Conservation (phyloP, 352 stramenopile genomes). For the Globisporangium parvum region DNA sequence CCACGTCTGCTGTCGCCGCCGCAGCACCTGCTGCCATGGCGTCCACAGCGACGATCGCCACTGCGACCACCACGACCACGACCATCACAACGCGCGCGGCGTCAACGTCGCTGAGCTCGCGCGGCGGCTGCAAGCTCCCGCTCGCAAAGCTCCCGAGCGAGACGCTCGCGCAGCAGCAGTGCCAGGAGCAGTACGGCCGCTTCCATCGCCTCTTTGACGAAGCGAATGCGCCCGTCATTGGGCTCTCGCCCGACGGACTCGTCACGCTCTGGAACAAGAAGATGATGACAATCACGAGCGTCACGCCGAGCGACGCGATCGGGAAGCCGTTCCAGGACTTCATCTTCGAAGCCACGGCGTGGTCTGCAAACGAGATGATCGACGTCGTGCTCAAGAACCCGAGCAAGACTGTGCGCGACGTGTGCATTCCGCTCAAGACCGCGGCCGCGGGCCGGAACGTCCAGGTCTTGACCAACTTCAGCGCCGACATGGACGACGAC, state of each 20-base stretch:
- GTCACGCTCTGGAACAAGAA: constrained; percentile 71
- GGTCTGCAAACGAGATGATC: constrained; percentile 13
- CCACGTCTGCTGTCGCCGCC: no score
- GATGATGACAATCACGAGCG: constrained; percentile 35
- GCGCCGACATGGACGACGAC: constrained; percentile 32
- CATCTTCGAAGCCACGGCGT: constrained; percentile 16
- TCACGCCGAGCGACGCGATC: constrained; percentile 22
- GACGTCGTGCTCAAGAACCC: constrained; percentile 13
- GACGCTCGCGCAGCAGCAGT: constrained; percentile 4
- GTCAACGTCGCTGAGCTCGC: constrained; percentile 1
- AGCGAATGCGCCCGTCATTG: constrained; percentile 45
- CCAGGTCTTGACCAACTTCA: constrained; percentile 60
- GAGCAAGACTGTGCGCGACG: constrained; percentile 23
- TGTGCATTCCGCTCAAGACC: constrained; percentile 45
- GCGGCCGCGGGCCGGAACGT: constrained; percentile 28
- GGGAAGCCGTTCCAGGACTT: constrained; percentile 32
- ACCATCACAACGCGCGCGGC: neutral
- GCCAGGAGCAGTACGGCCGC: constrained; percentile 14
- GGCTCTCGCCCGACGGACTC: constrained; percentile 27
- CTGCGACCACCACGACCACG: neutral
- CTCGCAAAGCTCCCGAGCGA: constrained; percentile 7
- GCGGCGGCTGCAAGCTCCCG: neutral
- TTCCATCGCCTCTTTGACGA: constrained; percentile 45
- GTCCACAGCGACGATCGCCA: neutral
- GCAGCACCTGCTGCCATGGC: neutral